phyloP scores from a whole-genome alignment of 192 early-diverging fungal species.

The Gonapodya sp. region DNA sequence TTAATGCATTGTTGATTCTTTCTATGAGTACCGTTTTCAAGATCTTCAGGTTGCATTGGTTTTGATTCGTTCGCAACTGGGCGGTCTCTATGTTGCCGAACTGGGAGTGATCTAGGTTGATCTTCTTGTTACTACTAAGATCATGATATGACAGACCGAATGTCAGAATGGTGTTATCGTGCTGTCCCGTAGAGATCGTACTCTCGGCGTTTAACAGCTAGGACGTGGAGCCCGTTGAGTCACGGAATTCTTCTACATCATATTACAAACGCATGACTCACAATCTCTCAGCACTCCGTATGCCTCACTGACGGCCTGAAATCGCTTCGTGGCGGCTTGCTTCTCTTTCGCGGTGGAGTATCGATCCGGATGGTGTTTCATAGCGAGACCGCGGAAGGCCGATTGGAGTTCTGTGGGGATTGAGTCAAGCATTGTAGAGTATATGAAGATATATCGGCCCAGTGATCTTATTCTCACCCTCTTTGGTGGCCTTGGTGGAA shows the following conservation, averaged over 20 bases:
- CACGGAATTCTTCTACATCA: neutral
- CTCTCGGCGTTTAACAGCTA: neutral
- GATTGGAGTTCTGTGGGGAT: neutral
- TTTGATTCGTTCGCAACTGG: no score
- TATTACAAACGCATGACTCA: neutral
- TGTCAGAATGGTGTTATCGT: neutral
- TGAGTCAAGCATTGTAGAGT: no score
- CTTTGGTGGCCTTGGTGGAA: neutral
- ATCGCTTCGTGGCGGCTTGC: neutral
- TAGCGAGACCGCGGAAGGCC: constrained; percentile 6
- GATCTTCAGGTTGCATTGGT: no score
- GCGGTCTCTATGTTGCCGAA: no score
- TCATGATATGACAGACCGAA: no score
- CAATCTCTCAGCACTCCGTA: constrained; percentile 1
- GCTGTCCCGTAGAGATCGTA: neutral
- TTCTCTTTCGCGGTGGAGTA: neutral
- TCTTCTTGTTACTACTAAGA: no score
- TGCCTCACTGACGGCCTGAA: neutral
- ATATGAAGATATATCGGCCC: no score
- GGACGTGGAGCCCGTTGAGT: neutral
- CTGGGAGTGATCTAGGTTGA: no score
- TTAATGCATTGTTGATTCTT: no score
- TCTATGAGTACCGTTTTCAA: no score
- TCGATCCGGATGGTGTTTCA: constrained; percentile 8
- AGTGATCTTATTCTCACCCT: no score